Conservation (phyloP, 2,329 filamentous ascomycete species). For the Sclerotinia spermophila region DNA sequence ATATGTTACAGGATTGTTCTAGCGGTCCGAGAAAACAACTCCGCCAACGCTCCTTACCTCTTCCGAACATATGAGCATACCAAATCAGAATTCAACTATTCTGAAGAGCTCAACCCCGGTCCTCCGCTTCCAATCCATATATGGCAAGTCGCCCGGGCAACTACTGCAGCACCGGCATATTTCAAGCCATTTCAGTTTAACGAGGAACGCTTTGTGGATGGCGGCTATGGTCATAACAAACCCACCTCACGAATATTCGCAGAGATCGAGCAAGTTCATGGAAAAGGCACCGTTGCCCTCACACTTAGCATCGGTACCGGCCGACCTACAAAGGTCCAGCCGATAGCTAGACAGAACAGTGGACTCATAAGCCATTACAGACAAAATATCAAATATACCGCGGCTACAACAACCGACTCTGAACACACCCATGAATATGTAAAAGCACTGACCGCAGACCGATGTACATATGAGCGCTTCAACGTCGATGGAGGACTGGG, state of each 20-base stretch:
- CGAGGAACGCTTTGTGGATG: conserved; percentile 41
- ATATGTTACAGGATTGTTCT: neutral
- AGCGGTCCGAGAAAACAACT: neutral
- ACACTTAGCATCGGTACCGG: conserved; percentile 6
- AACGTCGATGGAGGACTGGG: neutral
- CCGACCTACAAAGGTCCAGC: neutral
- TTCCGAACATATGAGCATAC: conserved; percentile 1
- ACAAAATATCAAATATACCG: neutral
- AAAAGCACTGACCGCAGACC: too few relatives aligned
- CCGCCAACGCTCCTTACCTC: neutral
- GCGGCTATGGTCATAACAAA: conserved; percentile 22
- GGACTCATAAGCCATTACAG: neutral
- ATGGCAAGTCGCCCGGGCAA: conserved; percentile 29
- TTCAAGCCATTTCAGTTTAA: conserved; percentile 42
- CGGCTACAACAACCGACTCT: neutral
- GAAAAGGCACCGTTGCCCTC: neutral
- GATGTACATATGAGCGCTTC: neutral
- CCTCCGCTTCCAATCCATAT: neutral
- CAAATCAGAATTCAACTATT: neutral
- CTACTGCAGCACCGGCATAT: conserved; percentile 41
- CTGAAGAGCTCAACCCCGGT: neutral
- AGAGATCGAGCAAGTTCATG: conserved; percentile 5
- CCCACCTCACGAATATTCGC: neutral
- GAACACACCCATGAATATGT: neutral
- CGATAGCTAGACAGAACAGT: neutral